phyloP scores from a whole-genome alignment of 2,329 filamentous ascomycete genomes.

The Colletotrichum costaricense region DNA sequence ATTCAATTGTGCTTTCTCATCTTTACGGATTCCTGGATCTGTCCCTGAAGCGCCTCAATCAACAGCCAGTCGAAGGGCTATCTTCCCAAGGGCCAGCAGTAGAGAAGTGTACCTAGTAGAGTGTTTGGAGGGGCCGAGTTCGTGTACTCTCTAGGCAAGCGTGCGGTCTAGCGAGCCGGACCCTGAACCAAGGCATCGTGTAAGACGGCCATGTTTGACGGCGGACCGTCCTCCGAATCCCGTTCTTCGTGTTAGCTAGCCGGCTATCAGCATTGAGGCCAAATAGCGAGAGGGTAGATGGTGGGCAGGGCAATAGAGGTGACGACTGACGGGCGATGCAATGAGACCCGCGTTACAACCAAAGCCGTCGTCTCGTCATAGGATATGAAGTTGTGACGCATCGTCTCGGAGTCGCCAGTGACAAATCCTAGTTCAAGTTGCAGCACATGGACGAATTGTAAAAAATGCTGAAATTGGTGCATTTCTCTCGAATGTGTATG shows the following conservation, averaged over 20 bases:
- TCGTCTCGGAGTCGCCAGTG: not conserved
- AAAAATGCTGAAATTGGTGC: not conserved
- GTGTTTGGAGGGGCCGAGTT: not conserved
- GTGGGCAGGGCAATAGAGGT: not conserved
- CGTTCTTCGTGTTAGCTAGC: not conserved
- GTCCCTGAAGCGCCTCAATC: conserved; percentile 13
- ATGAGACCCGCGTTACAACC: conserved; percentile 8
- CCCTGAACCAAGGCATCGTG: not conserved
- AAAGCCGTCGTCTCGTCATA: not conserved
- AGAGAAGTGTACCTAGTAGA: not conserved
- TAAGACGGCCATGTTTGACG: not conserved
- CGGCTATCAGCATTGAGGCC: not conserved
- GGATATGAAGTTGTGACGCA: not conserved
- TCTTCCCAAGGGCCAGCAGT: not conserved
- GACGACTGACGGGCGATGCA: not conserved
- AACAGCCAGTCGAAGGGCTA: not conserved
- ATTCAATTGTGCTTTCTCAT: not conserved
- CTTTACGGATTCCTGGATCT: conserved; percentile 10
- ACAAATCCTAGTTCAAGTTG: not conserved
- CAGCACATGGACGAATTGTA: not conserved
- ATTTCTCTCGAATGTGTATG: not conserved
- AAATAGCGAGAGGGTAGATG: not conserved
- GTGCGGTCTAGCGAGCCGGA: not conserved
- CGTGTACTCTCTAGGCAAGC: not conserved
- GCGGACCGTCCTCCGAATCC: not conserved